These are phyloP conservation scores for Coprinellus micaceus DNA, from an alignment of 768 basidiomycete species.

Conservation along the genomic window DNA sequence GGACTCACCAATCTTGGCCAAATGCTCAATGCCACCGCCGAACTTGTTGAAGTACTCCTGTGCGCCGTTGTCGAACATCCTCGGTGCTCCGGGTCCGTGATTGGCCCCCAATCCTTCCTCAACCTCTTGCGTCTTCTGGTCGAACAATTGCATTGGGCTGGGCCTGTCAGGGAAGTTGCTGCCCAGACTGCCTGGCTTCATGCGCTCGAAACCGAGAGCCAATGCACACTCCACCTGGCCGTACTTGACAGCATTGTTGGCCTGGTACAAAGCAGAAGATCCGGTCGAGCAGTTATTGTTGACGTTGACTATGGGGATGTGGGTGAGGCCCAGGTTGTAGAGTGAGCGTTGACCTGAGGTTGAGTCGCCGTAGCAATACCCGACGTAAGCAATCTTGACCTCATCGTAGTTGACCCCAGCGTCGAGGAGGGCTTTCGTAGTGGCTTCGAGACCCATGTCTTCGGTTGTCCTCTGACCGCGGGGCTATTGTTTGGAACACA, in stretches of 20 bases:
- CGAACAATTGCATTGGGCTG: constrained; percentile 46
- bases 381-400: constrained; percentile 70
- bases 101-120: constrained; percentile 58
- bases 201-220: constrained; percentile 84
- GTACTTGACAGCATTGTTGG: constrained; percentile 65
- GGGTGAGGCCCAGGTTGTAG: constrained; percentile 79
- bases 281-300: constrained; percentile 89
- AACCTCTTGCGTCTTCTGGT: constrained; percentile 40
- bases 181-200: constrained; percentile 70
- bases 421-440: constrained; percentile 83
- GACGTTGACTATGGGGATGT: constrained; percentile 81
- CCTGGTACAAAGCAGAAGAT: constrained; percentile 71
- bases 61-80: constrained; percentile 72
- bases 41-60: constrained; percentile 77
- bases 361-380: constrained; percentile 79
- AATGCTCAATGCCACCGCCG: constrained; percentile 60
- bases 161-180: constrained; percentile 57
- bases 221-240: constrained; percentile 71
- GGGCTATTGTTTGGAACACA: constrained; percentile 40
- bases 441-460: constrained; percentile 85
- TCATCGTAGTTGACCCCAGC: constrained; percentile 83
- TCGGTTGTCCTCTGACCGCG: constrained; percentile 63
- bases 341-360: constrained; percentile 77
- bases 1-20: constrained; percentile 71
- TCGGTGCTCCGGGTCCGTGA: constrained; percentile 64